Conservation (phyloP, 78 protist species). For the Dictyostelium brefeldianum region DNA sequence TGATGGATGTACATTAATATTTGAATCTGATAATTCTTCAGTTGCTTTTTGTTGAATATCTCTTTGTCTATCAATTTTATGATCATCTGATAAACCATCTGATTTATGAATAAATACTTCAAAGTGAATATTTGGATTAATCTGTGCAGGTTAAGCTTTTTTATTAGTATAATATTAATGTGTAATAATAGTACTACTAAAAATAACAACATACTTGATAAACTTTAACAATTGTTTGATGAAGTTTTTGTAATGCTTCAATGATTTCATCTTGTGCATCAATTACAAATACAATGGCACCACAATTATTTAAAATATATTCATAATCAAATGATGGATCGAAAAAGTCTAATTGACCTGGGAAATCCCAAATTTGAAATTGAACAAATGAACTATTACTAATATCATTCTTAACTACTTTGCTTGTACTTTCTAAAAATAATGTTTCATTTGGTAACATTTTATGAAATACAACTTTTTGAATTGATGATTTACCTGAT, state of each 20-base stretch:
- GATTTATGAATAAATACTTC: constrained; percentile 98
- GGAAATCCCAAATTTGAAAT: constrained; percentile 98
- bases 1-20: constrained; percentile 79
- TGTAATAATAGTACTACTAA: neutral
- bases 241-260: constrained; percentile 85
- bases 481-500: constrained; percentile 95
- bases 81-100: constrained; percentile 94
- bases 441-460: constrained; percentile 98
- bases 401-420: constrained; percentile 87
- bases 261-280: constrained; percentile 94
- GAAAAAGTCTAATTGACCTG: constrained; percentile 93
- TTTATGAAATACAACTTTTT: constrained; percentile 97
- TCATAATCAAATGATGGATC: constrained; percentile 90
- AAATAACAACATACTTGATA: constrained; percentile 48
- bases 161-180: no score
- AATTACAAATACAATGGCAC: constrained; percentile 97
- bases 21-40: constrained; percentile 88
- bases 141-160: no score
- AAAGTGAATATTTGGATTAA: constrained; percentile 90
- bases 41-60: constrained; percentile 91
- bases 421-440: constrained; percentile 92
- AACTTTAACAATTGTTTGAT: constrained; percentile 81
- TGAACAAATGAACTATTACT: constrained; percentile 93
- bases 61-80: constrained; percentile 91
- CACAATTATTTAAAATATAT: constrained; percentile 87